phyloP scores from a whole-genome alignment of 2,329 filamentous ascomycete genomes.

The Scedosporium boydii region DNA sequence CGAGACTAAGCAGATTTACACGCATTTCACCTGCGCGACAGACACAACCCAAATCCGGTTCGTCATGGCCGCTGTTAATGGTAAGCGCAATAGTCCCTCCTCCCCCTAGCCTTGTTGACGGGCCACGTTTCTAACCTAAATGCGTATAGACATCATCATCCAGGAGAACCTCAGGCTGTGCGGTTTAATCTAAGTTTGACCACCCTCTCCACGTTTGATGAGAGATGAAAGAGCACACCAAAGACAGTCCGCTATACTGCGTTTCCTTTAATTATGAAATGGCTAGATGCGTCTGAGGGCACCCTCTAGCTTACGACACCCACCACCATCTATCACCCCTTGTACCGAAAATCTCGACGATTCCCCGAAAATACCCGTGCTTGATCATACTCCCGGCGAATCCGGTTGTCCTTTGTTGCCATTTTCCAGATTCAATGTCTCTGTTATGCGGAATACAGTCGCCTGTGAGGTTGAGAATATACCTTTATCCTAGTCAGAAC shows the following conservation, averaged over 20 bases:
- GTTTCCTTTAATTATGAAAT: conserved; percentile 6
- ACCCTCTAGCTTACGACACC: conserved; percentile 3
- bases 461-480: conserved; percentile 1
- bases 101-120: conserved; percentile 26
- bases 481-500: conserved; percentile 6
- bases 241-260: conserved; percentile 1
- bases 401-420: conserved; percentile 3
- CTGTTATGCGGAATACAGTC: background rate
- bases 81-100: conserved; percentile 38
- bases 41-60: conserved; percentile 99
- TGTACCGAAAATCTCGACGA: conserved; percentile 1
- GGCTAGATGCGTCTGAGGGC: conserved; percentile 4
- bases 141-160: conserved; percentile 83
- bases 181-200: conserved; percentile 71
- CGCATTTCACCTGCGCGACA: conserved; percentile 97
- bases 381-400: conserved; percentile 4
- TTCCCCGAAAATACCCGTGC: conserved; percentile 6
- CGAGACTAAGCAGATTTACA: conserved; percentile 99
- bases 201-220: background rate
- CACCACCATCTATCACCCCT: background rate
- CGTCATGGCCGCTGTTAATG: conserved; percentile 99
- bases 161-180: conserved; percentile 97
- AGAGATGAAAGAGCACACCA: background rate
- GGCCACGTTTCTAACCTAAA: conserved; percentile 29
- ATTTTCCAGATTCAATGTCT: background rate